phyloP scores from a whole-genome alignment of 2,329 filamentous ascomycete genomes.

The Juglanconis oblonga region DNA sequence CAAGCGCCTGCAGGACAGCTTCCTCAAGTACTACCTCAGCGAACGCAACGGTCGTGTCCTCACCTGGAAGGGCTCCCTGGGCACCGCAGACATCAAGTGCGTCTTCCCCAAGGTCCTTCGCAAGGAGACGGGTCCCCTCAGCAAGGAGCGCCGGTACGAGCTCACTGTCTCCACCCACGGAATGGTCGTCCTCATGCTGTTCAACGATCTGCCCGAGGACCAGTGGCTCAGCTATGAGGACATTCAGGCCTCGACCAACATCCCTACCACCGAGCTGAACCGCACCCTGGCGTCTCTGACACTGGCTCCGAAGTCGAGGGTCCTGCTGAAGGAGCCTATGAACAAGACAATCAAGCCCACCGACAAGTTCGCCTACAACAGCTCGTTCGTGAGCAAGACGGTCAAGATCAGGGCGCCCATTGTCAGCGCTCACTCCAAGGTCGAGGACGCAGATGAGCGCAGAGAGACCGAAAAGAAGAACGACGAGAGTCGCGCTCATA shows the following conservation, averaged over 20 bases:
- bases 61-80: conserved; percentile 71
- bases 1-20: conserved; percentile 73
- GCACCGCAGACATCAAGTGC: conserved; percentile 83
- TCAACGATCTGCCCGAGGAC: conserved; percentile 69
- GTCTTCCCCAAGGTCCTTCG: conserved; percentile 70
- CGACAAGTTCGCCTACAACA: conserved; percentile 81
- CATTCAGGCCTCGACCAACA: conserved; percentile 78
- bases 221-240: conserved; percentile 64
- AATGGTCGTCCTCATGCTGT: conserved; percentile 85
- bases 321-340: conserved; percentile 77
- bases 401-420: conserved; percentile 88
- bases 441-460: conserved; percentile 70
- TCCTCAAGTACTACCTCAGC: conserved; percentile 82
- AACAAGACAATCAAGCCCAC: conserved; percentile 72
- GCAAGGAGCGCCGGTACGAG: conserved; percentile 74
- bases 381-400: conserved; percentile 75
- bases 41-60: conserved; percentile 86
- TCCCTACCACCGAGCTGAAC: conserved; percentile 69
- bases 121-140: conserved; percentile 60
- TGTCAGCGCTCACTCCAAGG: conserved; percentile 76
- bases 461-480: conserved; percentile 75
- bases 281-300: conserved; percentile 79
- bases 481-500: conserved; percentile 66
- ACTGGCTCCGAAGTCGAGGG: conserved; percentile 76
- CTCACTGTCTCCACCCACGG: conserved; percentile 89